These are phyloP conservation scores for Rhizopus stolonifer DNA, from an alignment of 371 early-diverging fungal genomes.

Conservation along the genomic window DNA sequence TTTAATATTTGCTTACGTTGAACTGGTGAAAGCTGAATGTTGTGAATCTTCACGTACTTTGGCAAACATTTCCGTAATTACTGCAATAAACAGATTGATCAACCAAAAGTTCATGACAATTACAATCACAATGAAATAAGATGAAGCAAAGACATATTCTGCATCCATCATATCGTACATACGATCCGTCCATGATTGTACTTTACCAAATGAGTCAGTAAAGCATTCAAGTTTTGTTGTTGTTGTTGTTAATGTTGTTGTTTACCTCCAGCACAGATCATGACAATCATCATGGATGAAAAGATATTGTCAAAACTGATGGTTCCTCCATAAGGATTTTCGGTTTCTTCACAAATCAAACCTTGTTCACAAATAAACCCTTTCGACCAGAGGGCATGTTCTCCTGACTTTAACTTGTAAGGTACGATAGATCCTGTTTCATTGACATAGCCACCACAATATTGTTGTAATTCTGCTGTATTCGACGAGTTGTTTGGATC, in stretches of 20 bases:
- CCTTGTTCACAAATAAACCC: constrained; percentile 60
- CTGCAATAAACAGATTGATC: constrained; percentile 71
- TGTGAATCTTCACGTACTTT: constrained; percentile 68
- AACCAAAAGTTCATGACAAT: constrained; percentile 73
- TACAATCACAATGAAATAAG: constrained; percentile 64
- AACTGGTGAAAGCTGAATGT: constrained; percentile 62
- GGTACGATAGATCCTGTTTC: constrained; percentile 22
- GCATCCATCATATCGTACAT: constrained; percentile 74
- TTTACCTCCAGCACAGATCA: constrained; percentile 53
- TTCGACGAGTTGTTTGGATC: constrained; percentile 36
- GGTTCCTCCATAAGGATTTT: constrained; percentile 49
- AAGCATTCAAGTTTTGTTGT: neutral
- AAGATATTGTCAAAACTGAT: constrained; percentile 65
- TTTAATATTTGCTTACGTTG: constrained; percentile 29
- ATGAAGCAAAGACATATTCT: constrained; percentile 53
- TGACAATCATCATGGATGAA: constrained; percentile 58
- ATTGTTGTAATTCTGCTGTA: constrained; percentile 36
- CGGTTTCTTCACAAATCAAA: constrained; percentile 53
- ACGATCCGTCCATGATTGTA: constrained; percentile 70
- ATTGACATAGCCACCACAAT: constrained; percentile 50
- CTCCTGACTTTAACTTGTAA: constrained; percentile 24
- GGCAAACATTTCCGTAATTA: constrained; percentile 72
- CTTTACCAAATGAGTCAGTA: constrained; percentile 22
- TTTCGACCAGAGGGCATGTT: constrained; percentile 41
- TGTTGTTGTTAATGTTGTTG: neutral